Evolutionary conservation across 805 yeast genomes (phyloP).

Genomic region (Barnettozyma salicaria): DNA sequence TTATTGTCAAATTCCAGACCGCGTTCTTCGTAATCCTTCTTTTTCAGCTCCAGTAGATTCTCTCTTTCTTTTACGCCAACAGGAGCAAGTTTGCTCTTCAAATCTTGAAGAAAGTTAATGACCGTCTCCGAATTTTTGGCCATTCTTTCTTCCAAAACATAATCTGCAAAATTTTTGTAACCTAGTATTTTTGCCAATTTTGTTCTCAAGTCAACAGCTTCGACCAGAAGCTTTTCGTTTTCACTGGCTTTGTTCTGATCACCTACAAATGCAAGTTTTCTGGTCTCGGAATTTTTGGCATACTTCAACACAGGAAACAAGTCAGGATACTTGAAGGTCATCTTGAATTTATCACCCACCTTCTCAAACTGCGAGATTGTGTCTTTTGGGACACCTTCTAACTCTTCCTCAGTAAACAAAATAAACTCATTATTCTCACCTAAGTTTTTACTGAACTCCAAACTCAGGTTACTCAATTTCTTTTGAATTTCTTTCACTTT

Average conservation of each 20-base stretch:
- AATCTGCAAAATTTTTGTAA: conserved; percentile 63
- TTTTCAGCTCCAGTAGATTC: conserved; percentile 45
- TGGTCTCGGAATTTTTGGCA: conserved; percentile 57
- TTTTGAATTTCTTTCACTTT: conserved; percentile 53
- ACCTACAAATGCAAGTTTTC: conserved; percentile 59
- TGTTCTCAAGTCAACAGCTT: conserved; percentile 57
- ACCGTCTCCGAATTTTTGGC: conserved; percentile 65
- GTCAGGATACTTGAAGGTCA: conserved; percentile 81
- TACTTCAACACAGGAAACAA: conserved; percentile 69
- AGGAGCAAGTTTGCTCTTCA: conserved; percentile 52
- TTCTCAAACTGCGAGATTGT: conserved; percentile 52
- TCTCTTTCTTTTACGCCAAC: conserved; percentile 51
- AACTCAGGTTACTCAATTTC: conserved; percentile 48
- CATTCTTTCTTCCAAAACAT: conserved; percentile 71
- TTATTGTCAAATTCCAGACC: conserved; percentile 37
- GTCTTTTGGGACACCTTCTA: conserved; percentile 68
- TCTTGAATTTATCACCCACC: conserved; percentile 39
- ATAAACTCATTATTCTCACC: conserved; percentile 66
- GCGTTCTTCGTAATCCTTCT: conserved; percentile 40
- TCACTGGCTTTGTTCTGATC: conserved; percentile 63
- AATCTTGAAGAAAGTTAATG: conserved; percentile 53
- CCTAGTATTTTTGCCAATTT: conserved; percentile 60
- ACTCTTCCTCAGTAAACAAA: conserved; percentile 55
- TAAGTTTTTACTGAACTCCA: conserved; percentile 56
- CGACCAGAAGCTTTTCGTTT: conserved; percentile 54